Evolutionary conservation across 108 stramenopile species (phyloP).

Genomic region (Nitzschia palea): DNA sequence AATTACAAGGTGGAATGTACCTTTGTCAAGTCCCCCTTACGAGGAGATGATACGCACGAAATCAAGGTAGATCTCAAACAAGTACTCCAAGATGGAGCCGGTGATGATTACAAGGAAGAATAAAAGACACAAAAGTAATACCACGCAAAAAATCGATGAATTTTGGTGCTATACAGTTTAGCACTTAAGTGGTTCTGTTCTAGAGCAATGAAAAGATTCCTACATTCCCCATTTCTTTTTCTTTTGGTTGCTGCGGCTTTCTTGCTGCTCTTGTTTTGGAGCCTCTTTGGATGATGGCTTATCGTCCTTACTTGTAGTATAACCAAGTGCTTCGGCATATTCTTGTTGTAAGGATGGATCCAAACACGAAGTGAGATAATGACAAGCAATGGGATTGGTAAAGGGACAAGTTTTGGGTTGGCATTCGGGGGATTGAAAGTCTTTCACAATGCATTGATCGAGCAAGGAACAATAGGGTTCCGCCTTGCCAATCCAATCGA

Average conservation of each 20-base stretch:
- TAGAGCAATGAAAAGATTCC: too few species aligned
- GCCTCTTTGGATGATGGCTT: background rate
- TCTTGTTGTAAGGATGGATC: constrained; percentile 24
- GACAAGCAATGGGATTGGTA: constrained; percentile 56
- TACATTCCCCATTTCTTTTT: constrained; percentile 11
- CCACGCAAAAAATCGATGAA: too few species aligned
- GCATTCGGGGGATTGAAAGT: constrained; percentile 51
- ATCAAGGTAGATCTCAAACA: constrained; percentile 84
- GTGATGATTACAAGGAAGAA: constrained; percentile 87
- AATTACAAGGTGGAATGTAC: constrained; percentile 81
- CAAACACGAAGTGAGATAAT: constrained; percentile 54
- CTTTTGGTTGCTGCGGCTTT: background rate
- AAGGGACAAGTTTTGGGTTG: constrained; percentile 70
- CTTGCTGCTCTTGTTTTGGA: background rate
- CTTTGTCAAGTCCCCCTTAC: constrained; percentile 75
- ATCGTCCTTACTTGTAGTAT: background rate
- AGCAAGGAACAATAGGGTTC: constrained; percentile 73
- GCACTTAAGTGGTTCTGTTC: too few species aligned
- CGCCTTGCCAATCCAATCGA: constrained; percentile 16
- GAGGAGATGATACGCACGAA: constrained; percentile 92
- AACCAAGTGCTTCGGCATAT: constrained; percentile 33
- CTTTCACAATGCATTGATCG: constrained; percentile 48
- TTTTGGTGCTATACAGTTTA: too few species aligned
- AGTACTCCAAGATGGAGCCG: constrained; percentile 80
- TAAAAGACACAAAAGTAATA: too few species aligned